These are phyloP conservation scores for Dichotomopilus funicola DNA, from an alignment of 2,329 filamentous ascomycete species.

Conservation along the genomic window DNA sequence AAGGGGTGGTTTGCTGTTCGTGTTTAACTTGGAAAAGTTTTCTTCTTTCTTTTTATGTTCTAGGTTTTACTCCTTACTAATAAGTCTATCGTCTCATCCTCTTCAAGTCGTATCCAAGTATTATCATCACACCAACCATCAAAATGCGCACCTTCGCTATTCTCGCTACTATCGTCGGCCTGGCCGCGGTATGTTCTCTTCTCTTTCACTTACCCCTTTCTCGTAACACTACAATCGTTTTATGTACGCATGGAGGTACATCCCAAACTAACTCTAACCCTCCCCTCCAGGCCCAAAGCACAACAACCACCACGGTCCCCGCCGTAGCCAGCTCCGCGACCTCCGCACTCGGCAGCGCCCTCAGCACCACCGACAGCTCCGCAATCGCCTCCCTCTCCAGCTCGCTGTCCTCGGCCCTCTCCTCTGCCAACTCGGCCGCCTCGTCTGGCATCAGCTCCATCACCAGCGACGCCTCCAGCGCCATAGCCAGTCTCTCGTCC, in stretches of 20 bases:
- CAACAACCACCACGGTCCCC: constrained; percentile 1
- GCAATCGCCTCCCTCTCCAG: background rate
- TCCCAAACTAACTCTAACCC: background rate
- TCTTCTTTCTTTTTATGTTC: too few relatives aligned
- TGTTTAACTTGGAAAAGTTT: too few relatives aligned
- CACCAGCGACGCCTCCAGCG: constrained; percentile 21
- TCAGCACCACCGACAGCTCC: background rate
- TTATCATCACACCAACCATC: constrained; percentile 4
- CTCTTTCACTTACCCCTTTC: background rate
- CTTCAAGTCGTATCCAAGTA: background rate
- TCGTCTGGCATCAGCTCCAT: constrained; percentile 24
- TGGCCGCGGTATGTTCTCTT: constrained; percentile 24
- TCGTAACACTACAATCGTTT: background rate
- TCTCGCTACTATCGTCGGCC: constrained; percentile 33
- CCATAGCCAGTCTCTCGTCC: constrained; percentile 25
- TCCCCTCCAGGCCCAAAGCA: constrained; percentile 19
- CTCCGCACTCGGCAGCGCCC: background rate
- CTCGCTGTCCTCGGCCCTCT: constrained; percentile 11
- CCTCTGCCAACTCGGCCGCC: constrained; percentile 12
- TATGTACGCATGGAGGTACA: background rate
- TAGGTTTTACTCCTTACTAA: too few relatives aligned
- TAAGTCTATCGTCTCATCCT: background rate
- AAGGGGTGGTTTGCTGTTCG: too few relatives aligned
- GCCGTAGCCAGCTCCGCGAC: background rate
- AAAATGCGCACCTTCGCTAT: constrained; percentile 40